These are phyloP conservation scores for Trapa bicornis DNA, from an alignment of 345 rosid species.

Conservation along the genomic window DNA sequence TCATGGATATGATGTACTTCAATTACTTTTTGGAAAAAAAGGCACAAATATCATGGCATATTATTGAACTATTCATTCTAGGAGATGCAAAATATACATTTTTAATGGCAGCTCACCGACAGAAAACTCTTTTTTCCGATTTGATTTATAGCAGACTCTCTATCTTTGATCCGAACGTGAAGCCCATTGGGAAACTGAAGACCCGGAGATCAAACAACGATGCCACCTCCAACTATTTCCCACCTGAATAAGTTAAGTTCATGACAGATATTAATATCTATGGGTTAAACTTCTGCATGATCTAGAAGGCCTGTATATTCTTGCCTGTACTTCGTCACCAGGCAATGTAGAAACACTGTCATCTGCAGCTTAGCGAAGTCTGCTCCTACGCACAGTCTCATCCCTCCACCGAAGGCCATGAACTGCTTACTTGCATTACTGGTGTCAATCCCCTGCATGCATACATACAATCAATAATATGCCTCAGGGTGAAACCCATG, in stretches of 20 bases:
- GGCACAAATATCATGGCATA: too few relatives aligned
- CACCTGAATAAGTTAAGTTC: constrained; percentile 36
- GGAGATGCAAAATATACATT: too few relatives aligned
- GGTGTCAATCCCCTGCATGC: constrained; percentile 17
- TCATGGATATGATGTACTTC: too few relatives aligned
- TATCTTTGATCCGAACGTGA: constrained; percentile 43
- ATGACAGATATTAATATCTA: background rate
- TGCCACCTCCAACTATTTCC: constrained; percentile 61
- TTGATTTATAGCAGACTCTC: constrained; percentile 5
- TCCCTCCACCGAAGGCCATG: constrained; percentile 96
- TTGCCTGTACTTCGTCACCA: constrained; percentile 82
- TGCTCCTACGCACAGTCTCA: constrained; percentile 93
- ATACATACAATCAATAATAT: too few relatives aligned
- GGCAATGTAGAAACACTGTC: constrained; percentile 72
- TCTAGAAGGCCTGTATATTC: background rate
- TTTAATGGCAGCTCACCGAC: too few relatives aligned
- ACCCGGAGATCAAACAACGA: constrained; percentile 67
- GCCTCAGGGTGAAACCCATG: too few relatives aligned
- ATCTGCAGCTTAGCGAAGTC: constrained; percentile 82
- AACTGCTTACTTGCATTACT: constrained; percentile 58
- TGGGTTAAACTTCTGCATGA: too few relatives aligned
- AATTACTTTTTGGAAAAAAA: too few relatives aligned
- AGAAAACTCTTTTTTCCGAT: too few relatives aligned
- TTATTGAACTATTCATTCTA: too few relatives aligned
- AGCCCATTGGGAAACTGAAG: constrained; percentile 74